phyloP scores from a whole-genome alignment of 2,329 filamentous ascomycete genomes.

The Dryadomyces quercus-mongolicae region DNA sequence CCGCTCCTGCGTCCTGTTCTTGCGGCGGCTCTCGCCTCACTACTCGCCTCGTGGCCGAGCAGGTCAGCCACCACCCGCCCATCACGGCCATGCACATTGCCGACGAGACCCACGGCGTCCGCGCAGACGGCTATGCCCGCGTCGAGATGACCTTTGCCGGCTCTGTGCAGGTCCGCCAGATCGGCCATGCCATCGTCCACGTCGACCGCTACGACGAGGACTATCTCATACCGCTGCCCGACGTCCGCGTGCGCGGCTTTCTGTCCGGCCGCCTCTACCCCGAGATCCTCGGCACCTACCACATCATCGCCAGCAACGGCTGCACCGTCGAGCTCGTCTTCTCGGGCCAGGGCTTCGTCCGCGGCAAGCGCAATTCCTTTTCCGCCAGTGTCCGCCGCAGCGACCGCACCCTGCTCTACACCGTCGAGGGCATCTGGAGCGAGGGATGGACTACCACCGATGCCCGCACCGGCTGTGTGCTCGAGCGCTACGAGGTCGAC shows the following conservation, averaged over 20 bases:
- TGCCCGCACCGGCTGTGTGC: constrained; percentile 17
- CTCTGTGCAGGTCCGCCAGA: constrained; percentile 35
- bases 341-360: constrained; percentile 29
- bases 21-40: constrained; percentile 9
- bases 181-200: constrained; percentile 35
- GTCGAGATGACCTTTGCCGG: constrained; percentile 40
- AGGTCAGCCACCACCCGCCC: constrained; percentile 41
- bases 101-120: constrained; percentile 27
- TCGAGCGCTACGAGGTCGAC: constrained; percentile 26
- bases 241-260: constrained; percentile 34
- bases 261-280: constrained; percentile 34
- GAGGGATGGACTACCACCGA: constrained; percentile 26
- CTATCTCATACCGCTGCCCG: constrained; percentile 35
- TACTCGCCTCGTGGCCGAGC: constrained; percentile 28
- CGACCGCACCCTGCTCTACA: constrained; percentile 18
- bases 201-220: constrained; percentile 37
- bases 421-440: constrained; percentile 29
- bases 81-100: constrained; percentile 39
- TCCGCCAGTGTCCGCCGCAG: constrained; percentile 28
- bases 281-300: constrained; percentile 32
- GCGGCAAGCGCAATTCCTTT: constrained; percentile 34
- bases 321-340: constrained; percentile 34
- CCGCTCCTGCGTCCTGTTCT: constrained; percentile 5
- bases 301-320: constrained; percentile 31
- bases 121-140: constrained; percentile 36